Evolutionary conservation across 78 protist species (phyloP).

Genomic region (Dictyostelium brefeldianum): DNA sequence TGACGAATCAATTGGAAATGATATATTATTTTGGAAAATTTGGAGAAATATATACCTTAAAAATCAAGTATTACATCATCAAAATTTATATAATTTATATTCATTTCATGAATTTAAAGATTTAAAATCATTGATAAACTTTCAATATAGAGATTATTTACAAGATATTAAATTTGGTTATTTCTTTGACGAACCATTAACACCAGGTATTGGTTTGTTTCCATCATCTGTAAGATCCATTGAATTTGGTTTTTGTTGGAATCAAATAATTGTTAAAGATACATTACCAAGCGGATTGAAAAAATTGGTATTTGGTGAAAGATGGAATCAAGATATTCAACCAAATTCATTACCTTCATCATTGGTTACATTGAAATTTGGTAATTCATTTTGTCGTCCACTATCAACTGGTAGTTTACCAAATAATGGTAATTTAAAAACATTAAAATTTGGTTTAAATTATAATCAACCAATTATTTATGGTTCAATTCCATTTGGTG

Average conservation of each 20-base stretch:
- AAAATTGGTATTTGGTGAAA: not conserved
- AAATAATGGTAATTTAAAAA: not conserved
- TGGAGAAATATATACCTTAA: not conserved
- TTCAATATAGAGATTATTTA: slow-evolving; percentile 1
- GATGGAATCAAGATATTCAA: not conserved
- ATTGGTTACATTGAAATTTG: not conserved
- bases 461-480: slow-evolving; percentile 25
- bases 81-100: not conserved
- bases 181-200: not conserved
- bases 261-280: not conserved
- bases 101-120: slow-evolving; percentile 1
- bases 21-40: not conserved
- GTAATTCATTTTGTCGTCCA: not conserved
- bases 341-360: not conserved
- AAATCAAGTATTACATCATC: not conserved
- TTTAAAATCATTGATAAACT: not conserved
- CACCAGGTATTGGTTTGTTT: not conserved
- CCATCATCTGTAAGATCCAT: not conserved
- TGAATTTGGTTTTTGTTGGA: not conserved
- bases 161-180: not conserved
- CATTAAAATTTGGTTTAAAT: slow-evolving; percentile 15
- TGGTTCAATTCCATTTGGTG: slow-evolving; percentile 8
- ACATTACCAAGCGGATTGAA: not conserved
- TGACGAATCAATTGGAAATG: not conserved
- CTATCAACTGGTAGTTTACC: not conserved